Evolutionary conservation across 73 alveolate species (phyloP).

Genomic region (Tetrahymena borealis): DNA sequence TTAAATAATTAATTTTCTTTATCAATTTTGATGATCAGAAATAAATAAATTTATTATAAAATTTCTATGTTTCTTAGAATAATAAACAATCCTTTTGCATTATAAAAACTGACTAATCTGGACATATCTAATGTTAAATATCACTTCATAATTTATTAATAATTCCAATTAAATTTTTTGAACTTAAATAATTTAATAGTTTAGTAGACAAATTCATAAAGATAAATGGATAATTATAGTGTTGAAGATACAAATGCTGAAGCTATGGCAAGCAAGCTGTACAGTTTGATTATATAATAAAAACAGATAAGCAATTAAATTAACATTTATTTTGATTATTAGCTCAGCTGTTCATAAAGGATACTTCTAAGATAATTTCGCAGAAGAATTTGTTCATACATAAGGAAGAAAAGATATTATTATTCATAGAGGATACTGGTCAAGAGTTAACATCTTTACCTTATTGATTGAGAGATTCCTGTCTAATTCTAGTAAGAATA

Average conservation of each 20-base stretch:
- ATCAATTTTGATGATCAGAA: too few relatives aligned
- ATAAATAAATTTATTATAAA: too few relatives aligned
- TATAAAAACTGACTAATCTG: too few relatives aligned
- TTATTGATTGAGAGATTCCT: conserved; percentile 6
- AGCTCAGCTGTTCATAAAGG: conserved; percentile 25
- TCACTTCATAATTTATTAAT: not conserved
- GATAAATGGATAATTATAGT: not conserved
- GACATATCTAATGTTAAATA: not conserved
- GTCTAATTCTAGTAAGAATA: not conserved
- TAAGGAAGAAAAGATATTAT: conserved; percentile 29
- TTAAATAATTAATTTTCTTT: too few relatives aligned
- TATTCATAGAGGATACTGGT: conserved; percentile 45
- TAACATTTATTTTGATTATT: not conserved
- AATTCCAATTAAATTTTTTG: not conserved
- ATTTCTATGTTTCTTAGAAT: too few relatives aligned
- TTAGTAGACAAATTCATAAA: too few relatives aligned
- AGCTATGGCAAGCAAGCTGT: conserved; percentile 33
- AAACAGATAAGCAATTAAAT: not conserved
- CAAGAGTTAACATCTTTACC: conserved; percentile 26
- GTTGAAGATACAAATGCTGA: conserved; percentile 48
- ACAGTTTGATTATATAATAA: not conserved
- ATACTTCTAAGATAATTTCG: conserved; percentile 29
- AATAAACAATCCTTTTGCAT: too few relatives aligned
- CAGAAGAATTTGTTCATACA: conserved; percentile 34
- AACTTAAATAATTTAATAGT: not conserved